A percentile compares a stretch with the other conserved stretches of the same genome.
These are phyloP conservation scores for Akanthomyces uredinophilus DNA, from an alignment of 2,329 filamentous ascomycete genomes.

Conservation along the genomic window DNA sequence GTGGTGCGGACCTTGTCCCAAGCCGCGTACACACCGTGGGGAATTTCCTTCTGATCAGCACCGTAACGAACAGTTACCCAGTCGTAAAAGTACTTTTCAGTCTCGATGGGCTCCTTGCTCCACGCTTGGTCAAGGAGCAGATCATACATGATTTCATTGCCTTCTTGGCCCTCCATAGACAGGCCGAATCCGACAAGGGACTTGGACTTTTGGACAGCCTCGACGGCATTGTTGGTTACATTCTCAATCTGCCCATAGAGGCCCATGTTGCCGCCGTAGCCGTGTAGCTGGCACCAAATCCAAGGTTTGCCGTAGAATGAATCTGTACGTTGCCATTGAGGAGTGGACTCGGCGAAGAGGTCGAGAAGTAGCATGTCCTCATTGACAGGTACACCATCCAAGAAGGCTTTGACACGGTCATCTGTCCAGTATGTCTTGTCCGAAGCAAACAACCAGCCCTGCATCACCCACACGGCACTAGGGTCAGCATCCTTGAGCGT, in stretches of 20 bases:
- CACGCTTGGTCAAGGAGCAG: conserved; percentile 45
- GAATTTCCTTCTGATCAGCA: conserved; percentile 1
- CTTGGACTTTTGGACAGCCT: conserved; percentile 33
- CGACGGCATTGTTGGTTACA: conserved; percentile 38
- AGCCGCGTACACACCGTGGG: conserved; percentile 6
- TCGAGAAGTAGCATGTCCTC: conserved; percentile 44
- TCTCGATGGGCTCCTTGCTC: conserved; percentile 36
- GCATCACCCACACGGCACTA: conserved; percentile 43
- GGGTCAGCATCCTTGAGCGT: conserved; percentile 41
- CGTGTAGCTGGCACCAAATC: conserved; percentile 47
- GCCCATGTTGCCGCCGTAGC: conserved; percentile 41
- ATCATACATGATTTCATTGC: conserved; percentile 45
- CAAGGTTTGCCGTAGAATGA: conserved; percentile 45
- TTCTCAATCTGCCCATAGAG: conserved; percentile 44
- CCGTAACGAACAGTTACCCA: conserved; percentile 39
- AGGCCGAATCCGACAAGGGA: conserved; percentile 41
- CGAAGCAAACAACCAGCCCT: conserved; percentile 43
- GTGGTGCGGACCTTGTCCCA: conserved; percentile 14
- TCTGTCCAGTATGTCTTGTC: conserved; percentile 37
- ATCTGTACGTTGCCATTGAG: conserved; percentile 43
- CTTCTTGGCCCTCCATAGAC: conserved; percentile 43
- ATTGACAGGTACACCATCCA: conserved; percentile 37
- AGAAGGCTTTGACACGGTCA: conserved; percentile 39
- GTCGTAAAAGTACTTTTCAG: conserved; percentile 36
- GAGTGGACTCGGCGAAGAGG: conserved; percentile 42